phyloP scores from a whole-genome alignment of 805 yeast species.

The Pichia cephalocereana region DNA sequence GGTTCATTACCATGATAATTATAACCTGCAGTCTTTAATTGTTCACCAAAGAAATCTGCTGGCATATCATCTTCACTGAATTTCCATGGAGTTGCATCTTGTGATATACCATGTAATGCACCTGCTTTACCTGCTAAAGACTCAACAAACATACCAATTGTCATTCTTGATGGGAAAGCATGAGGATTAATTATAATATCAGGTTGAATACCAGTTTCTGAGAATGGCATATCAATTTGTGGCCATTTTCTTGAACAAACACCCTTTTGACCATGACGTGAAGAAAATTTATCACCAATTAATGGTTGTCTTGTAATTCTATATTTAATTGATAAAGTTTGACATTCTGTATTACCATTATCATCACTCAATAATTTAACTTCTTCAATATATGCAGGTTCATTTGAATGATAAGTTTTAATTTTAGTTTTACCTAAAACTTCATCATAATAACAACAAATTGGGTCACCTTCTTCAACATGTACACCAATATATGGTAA shows the following conservation, averaged over 20 bases:
- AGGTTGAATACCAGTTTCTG: conserved; percentile 94
- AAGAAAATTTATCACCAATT: conserved; percentile 96
- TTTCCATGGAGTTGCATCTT: conserved; percentile 95
- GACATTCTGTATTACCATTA: conserved; percentile 66
- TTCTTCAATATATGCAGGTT: conserved; percentile 92
- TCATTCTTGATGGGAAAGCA: conserved; percentile 99
- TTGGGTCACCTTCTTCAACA: conserved; percentile 93
- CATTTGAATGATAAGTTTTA: conserved; percentile 87
- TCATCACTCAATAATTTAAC: conserved; percentile 90
- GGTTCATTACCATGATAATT: conserved; percentile 99
- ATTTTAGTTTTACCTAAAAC: conserved; percentile 83
- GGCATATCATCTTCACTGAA: conserved; percentile 90
- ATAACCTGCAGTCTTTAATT: conserved; percentile 77
- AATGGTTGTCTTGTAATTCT: conserved; percentile 87
- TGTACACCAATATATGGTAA: conserved; percentile 81
- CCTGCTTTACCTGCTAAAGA: conserved; percentile 99
- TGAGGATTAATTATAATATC: conserved; percentile 97
- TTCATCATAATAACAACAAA: conserved; percentile 88
- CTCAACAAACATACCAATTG: conserved; percentile 99
- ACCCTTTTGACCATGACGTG: conserved; percentile 98
- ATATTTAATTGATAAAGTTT: conserved; percentile 76
- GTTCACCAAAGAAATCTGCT: conserved; percentile 96
- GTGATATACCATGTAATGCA: conserved; percentile 94
- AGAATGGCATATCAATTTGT: conserved; percentile 90
- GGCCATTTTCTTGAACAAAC: conserved; percentile 99